Evolutionary conservation across 148 eudicot genomes (phyloP), one percentile per base, ranked within the genome.

Genomic region (Salicornia ramosissima): DNA sequence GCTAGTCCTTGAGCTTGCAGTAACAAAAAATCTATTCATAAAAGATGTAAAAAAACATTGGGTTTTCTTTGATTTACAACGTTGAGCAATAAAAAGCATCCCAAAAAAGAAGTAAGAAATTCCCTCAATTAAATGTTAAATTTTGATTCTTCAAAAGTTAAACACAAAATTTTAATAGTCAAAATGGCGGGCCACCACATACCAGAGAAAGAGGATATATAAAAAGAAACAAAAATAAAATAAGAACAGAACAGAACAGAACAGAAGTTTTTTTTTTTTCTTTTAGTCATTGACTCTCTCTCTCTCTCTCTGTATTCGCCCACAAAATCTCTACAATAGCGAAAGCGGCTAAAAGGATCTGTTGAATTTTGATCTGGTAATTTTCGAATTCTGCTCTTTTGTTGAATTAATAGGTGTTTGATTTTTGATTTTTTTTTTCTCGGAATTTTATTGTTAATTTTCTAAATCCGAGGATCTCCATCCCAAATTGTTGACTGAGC

Each of bases 21-120:
- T 65, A 10, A 40, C 34, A 16, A 43, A 55, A 26, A 5, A 40
- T 56, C 21, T 76, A 70, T 40, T 28, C 10, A 70, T 52, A 19
- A 29, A 64, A 26, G 16, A 36, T 55, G 39, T 55, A n/a, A 11
- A 56, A 1, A 64, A 6, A 9, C 22, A 1, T 10, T 64, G 70
- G 59, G 70, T 21, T 66, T 53, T 70, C 52, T 57, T 70, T 28
- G 46, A 22, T 29, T 69, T 45, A 39, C 18, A 69, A 51, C 6
- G 22, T 19, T 52, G 6, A 14, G 43, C 31, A 19, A 42, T 42
- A 18, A 59, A 75, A 18, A 64, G 15, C 79, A 70, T 70, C 31
- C 22, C 51, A 50, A 33, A 71, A 60, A 43, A 21, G 10, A 9
- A 54, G 31, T 6, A 14, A 1, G 45, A 42, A 42, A 42, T 42